Conservation (phyloP, 2,329 filamentous ascomycete genomes). For the Fusarium compactum region DNA sequence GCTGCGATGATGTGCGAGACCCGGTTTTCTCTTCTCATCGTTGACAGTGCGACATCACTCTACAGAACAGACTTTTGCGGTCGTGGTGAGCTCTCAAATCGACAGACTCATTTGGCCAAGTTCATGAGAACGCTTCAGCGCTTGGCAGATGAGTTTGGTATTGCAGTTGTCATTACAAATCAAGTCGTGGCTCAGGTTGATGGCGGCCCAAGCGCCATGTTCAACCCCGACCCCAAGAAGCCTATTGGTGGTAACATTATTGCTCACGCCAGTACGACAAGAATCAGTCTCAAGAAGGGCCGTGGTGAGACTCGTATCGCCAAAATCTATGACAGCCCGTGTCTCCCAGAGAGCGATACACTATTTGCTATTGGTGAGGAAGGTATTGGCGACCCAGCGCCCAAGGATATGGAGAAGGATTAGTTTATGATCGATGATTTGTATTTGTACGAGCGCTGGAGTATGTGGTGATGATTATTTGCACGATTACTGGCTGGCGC, state of each 20-base stretch:
- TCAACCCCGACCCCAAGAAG: constrained; percentile 99
- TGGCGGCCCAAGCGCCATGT: constrained; percentile 96
- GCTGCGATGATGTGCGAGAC: constrained; percentile 99
- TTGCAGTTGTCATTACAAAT: constrained; percentile 98
- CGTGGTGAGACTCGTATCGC: constrained; percentile 95
- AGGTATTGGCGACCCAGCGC: constrained; percentile 93
- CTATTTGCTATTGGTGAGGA: constrained; percentile 97
- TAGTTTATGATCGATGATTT: constrained; percentile 46
- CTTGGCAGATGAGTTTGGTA: constrained; percentile 86
- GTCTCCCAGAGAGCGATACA: constrained; percentile 94
- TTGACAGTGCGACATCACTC: constrained; percentile 94
- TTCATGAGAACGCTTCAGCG: constrained; percentile 88
- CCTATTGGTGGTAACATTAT: constrained; percentile 99
- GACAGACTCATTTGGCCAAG: constrained; percentile 89
- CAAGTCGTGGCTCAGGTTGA: constrained; percentile 99
- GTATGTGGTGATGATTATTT: constrained; percentile 39
- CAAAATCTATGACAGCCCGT: constrained; percentile 99
- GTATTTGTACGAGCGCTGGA: constrained; percentile 37
- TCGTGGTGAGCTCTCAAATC: constrained; percentile 94
- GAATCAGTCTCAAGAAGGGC: constrained; percentile 95
- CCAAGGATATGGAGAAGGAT: constrained; percentile 94
- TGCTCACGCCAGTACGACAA: constrained; percentile 94
- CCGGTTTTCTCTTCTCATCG: constrained; percentile 92
- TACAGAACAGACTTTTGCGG: constrained; percentile 97
- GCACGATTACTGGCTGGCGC: constrained; percentile 53